phyloP scores from a whole-genome alignment of 345 rosid genomes.

The Balakata baccata region DNA sequence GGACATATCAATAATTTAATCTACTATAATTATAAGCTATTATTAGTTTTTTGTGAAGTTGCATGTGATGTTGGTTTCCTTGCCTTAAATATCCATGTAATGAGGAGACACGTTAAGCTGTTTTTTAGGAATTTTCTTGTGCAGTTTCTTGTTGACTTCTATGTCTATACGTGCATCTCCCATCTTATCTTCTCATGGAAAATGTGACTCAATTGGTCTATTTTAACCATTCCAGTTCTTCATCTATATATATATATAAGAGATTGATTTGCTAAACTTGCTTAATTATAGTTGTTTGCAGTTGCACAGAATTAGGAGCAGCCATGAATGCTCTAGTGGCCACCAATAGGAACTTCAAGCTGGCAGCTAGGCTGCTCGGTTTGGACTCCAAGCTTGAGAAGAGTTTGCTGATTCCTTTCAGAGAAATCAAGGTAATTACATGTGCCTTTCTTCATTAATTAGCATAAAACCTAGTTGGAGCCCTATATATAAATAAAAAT shows the following conservation, averaged over 20 bases:
- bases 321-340: constrained; percentile 94
- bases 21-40: not conserved
- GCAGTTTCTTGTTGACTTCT: constrained; percentile 4
- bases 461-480: not conserved
- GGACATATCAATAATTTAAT: not conserved
- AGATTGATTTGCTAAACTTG: not conserved
- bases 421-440: constrained; percentile 80
- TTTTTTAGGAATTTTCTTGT: not conserved
- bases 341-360: constrained; percentile 91
- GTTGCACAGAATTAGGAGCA: constrained; percentile 24
- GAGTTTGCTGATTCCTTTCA: constrained; percentile 88
- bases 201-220: constrained; percentile 18
- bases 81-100: not conserved
- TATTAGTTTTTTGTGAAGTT: not conserved
- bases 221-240: constrained; percentile 6
- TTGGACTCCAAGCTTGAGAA: constrained; percentile 95
- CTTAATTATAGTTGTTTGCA: constrained; percentile 1
- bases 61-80: not conserved
- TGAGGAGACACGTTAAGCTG: not conserved
- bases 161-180: not conserved
- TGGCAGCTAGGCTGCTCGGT: constrained; percentile 83
- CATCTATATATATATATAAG: constrained; percentile 1
- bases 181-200: not conserved
- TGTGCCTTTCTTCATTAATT: not conserved
- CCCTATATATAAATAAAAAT: not conserved